Conservation (phyloP, 139 green algal species). For the Parachlorella kessleri region DNA sequence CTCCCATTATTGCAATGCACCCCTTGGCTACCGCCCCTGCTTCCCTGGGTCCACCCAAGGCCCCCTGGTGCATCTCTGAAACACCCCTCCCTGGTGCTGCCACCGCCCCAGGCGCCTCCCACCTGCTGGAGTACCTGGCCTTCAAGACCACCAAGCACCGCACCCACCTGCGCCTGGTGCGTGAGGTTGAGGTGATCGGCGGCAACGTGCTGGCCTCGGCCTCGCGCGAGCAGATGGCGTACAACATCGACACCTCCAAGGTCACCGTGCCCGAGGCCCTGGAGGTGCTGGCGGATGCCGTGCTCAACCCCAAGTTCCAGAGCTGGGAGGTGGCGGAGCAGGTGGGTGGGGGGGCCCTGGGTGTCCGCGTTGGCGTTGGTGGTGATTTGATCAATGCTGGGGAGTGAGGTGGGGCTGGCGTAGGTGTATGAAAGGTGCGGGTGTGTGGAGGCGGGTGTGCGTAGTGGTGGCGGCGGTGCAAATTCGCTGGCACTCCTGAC, state of each 20-base stretch:
- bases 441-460: no score
- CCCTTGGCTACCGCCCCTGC: neutral
- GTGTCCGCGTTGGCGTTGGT: no score
- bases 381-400: no score
- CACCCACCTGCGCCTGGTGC: constrained; percentile 73
- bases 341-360: no score
- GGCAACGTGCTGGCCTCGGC: constrained; percentile 83
- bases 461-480: no score
- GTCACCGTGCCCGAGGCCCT: constrained; percentile 78
- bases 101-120: constrained; percentile 71
- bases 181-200: constrained; percentile 90
- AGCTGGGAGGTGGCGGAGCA: constrained; percentile 74
- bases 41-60: no score
- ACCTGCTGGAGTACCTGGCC: constrained; percentile 93
- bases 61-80: no score
- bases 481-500: no score
- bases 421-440: no score
- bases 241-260: constrained; percentile 89
- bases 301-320: constrained; percentile 87
- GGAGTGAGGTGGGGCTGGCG: no score
- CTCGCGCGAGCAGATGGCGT: constrained; percentile 87
- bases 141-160: constrained; percentile 90
- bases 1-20: neutral
- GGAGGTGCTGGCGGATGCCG: constrained; percentile 89
- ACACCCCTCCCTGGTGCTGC: no score